A percentile compares a stretch with the other conserved stretches of the same genome.
Conservation (phyloP, 2,329 filamentous ascomycete genomes). For the Beauveria pseudobassiana region DNA sequence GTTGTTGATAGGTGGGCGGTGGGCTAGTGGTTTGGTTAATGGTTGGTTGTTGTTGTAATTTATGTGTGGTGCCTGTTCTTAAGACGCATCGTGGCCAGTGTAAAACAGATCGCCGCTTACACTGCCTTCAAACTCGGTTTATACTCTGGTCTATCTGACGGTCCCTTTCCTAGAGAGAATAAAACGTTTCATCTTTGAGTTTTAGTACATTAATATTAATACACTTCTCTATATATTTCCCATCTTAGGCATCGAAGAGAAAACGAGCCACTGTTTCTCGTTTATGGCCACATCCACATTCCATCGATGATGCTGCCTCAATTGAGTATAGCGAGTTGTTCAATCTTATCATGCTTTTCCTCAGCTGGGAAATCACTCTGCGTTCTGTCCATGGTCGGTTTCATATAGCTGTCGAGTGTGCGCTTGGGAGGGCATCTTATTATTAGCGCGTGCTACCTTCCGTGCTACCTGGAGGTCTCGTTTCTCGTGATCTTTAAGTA, state of each 20-base stretch:
- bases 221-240: neutral
- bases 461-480: no score
- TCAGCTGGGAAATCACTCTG: conserved; percentile 1
- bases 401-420: conserved; percentile 13
- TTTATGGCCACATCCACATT: conserved; percentile 9
- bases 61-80: neutral
- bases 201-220: neutral
- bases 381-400: neutral
- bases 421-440: conserved; percentile 13
- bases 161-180: conserved; percentile 1
- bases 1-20: neutral
- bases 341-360: conserved; percentile 4
- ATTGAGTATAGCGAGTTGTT: conserved; percentile 8
- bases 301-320: neutral
- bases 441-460: no score
- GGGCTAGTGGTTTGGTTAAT: neutral
- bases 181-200: conserved; percentile 4
- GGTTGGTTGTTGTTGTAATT: neutral
- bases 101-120: neutral
- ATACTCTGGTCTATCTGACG: neutral
- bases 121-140: neutral
- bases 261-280: conserved; percentile 10
- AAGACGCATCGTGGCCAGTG: neutral
- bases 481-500: no score
- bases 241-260: conserved; percentile 9